Percentiles rank a stretch among this genome's conserved stretches.
phyloP scores from a whole-genome alignment of 257 asterid genomes.

The Scutellaria galericulata region DNA sequence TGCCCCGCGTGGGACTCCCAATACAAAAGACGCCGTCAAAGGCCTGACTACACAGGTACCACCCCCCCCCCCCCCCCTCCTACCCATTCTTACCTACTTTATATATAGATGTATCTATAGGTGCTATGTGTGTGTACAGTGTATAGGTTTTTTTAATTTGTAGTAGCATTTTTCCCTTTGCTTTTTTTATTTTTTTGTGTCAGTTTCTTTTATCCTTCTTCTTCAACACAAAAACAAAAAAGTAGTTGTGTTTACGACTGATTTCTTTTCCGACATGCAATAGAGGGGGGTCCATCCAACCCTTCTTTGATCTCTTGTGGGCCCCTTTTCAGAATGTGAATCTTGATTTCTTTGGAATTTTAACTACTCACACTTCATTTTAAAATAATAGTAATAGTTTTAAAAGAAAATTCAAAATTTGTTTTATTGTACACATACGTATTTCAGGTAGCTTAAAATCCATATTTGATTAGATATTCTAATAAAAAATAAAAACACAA shows the following conservation, averaged over 20 bases:
- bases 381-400: too few species aligned
- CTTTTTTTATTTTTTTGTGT: neutral
- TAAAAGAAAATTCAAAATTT: too few species aligned
- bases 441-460: too few species aligned
- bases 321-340: slow-evolving; percentile 20
- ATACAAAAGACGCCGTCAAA: slow-evolving; percentile 94
- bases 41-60: slow-evolving; percentile 91
- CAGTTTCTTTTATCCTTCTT: slow-evolving; percentile 29
- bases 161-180: neutral
- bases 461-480: too few species aligned
- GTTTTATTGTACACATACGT: too few species aligned
- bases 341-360: too few species aligned
- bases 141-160: neutral
- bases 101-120: neutral
- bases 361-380: too few species aligned
- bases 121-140: neutral
- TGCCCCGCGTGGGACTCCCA: slow-evolving; percentile 88
- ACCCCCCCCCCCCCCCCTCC: slow-evolving; percentile 7
- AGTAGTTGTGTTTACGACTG: slow-evolving; percentile 23
- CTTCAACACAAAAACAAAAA: slow-evolving; percentile 32
- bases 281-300: slow-evolving; percentile 42
- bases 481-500: too few species aligned
- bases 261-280: slow-evolving; percentile 38
- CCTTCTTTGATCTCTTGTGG: slow-evolving; percentile 22
- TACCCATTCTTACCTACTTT: neutral